Evolutionary conservation across 2,329 filamentous ascomycete species (phyloP).

Genomic region (Teratosphaeria destructans): DNA sequence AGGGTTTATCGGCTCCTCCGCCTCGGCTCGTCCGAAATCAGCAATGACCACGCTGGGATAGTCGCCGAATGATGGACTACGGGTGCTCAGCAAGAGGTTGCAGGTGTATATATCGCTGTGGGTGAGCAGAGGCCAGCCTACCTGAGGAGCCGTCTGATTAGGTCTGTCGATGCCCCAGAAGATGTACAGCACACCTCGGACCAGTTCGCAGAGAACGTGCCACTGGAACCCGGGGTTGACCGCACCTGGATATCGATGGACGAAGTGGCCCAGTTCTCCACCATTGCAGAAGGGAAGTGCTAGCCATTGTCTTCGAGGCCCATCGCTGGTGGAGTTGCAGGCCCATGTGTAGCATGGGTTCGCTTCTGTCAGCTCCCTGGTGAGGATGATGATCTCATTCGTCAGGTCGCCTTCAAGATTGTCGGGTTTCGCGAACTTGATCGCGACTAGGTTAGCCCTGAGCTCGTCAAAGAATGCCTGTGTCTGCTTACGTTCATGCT

Average conservation of each 20-base stretch:
- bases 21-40: not conserved
- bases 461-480: not conserved
- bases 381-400: not conserved
- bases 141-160: not conserved
- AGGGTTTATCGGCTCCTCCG: not conserved
- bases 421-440: not conserved
- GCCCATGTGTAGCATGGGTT: not conserved
- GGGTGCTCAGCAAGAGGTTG: not conserved
- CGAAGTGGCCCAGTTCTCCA: not conserved
- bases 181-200: not conserved
- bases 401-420: not conserved
- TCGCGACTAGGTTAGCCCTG: not conserved
- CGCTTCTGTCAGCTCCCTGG: not conserved
- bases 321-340: not conserved
- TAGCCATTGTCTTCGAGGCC: not conserved
- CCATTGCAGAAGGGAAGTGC: not conserved
- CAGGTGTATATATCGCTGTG: not conserved
- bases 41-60: conserved; percentile 1
- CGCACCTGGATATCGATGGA: not conserved
- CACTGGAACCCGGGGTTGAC: not conserved
- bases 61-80: not conserved
- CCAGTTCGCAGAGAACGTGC: not conserved
- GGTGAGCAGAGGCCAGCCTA: not conserved
- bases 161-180: not conserved
- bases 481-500: not conserved